A percentile compares a stretch with the other conserved stretches of the same genome.
These are phyloP conservation scores for Saccharomyces pastorianus DNA, from an alignment of 1,139 yeast species.

Conservation along the genomic window DNA sequence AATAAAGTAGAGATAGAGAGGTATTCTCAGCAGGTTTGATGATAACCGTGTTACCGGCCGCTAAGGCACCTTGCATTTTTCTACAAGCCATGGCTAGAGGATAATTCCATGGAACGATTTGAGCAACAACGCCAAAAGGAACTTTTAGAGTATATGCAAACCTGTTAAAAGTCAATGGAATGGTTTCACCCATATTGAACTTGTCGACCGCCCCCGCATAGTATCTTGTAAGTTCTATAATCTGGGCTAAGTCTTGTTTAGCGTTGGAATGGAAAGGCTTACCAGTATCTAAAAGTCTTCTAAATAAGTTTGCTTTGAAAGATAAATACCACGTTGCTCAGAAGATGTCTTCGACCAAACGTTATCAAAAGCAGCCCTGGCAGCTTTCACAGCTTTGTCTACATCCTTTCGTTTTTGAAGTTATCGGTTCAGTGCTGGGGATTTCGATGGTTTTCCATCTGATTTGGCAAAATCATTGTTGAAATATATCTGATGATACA, in stretches of 20 bases:
- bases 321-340: slow-evolving; percentile 40
- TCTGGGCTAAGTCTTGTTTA: slow-evolving; percentile 51
- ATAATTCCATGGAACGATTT: slow-evolving; percentile 71
- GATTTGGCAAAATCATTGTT: no score
- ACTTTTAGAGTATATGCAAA: slow-evolving; percentile 74
- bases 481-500: no score
- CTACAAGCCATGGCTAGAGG: slow-evolving; percentile 64
- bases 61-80: slow-evolving; percentile 64
- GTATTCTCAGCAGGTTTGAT: slow-evolving; percentile 63
- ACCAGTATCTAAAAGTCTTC: slow-evolving; percentile 54
- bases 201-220: slow-evolving; percentile 88
- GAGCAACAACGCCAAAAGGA: slow-evolving; percentile 76
- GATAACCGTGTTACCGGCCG: slow-evolving; percentile 61
- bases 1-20: slow-evolving; percentile 51
- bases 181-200: slow-evolving; percentile 59
- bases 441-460: slow-evolving; percentile 48
- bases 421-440: slow-evolving; percentile 62
- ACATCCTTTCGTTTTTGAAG: slow-evolving; percentile 64
- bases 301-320: slow-evolving; percentile 45
- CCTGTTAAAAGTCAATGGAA: slow-evolving; percentile 55
- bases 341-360: slow-evolving; percentile 44
- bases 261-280: slow-evolving; percentile 51
- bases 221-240: slow-evolving; percentile 55
- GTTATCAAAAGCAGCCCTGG: slow-evolving; percentile 55
- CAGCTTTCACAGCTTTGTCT: slow-evolving; percentile 68